These are phyloP conservation scores for Passiflora organensis DNA, from an alignment of 345 rosid species.

Conservation along the genomic window DNA sequence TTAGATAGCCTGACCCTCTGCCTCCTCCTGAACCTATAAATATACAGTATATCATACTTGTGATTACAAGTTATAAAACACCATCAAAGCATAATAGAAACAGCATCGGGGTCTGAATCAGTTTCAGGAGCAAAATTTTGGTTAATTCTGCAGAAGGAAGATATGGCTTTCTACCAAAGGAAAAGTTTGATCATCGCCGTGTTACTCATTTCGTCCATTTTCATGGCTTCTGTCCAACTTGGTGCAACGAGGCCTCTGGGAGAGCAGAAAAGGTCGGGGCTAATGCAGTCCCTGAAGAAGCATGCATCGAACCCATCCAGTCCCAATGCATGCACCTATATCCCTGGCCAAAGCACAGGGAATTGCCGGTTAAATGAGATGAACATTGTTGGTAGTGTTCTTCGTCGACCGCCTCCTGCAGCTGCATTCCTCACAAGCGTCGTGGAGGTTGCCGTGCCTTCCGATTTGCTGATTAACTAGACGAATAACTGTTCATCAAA, in stretches of 20 bases:
- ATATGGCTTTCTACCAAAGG: slow-evolving; percentile 6
- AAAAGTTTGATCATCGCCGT: neutral
- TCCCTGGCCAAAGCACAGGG: neutral
- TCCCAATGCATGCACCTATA: slow-evolving; percentile 4
- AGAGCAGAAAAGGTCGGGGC: neutral
- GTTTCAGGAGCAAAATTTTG: neutral
- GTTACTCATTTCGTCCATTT: neutral
- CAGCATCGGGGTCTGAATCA: too few relatives aligned
- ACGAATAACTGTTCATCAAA: neutral
- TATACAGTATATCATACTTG: too few relatives aligned
- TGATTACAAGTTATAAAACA: too few relatives aligned
- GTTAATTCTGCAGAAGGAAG: neutral
- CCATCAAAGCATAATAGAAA: too few relatives aligned
- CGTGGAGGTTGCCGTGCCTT: slow-evolving; percentile 9
- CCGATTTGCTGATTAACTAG: slow-evolving; percentile 3
- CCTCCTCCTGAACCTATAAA: too few relatives aligned
- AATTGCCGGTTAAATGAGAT: neutral
- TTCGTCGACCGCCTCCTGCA: neutral
- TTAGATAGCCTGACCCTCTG: too few relatives aligned
- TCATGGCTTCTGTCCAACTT: slow-evolving; percentile 8
- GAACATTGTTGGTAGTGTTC: slow-evolving; percentile 10
- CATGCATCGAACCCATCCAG: neutral
- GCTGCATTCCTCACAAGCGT: neutral
- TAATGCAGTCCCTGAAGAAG: neutral
- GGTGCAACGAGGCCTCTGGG: slow-evolving; percentile 17